Conservation (phyloP, 352 stramenopile species). For the Globisporangium paroecandrum region DNA sequence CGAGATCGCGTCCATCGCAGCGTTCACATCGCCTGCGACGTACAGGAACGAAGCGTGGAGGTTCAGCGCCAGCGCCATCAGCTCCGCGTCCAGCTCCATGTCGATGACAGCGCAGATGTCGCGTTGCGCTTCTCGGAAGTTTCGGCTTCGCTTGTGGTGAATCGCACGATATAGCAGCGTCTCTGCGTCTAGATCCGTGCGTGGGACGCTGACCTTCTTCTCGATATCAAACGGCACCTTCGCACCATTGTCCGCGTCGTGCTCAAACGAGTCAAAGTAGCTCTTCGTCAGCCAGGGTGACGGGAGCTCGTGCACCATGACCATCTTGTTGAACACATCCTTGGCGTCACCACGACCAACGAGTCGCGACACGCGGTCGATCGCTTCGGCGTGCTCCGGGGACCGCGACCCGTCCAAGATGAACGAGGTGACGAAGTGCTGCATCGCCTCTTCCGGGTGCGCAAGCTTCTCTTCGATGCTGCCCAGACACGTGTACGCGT, state of each 20-base stretch:
- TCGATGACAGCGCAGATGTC: conserved; percentile 40
- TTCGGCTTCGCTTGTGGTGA: conserved; percentile 56
- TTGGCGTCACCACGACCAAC: conserved; percentile 69
- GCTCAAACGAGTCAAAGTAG: conserved; percentile 85
- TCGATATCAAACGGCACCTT: conserved; percentile 59
- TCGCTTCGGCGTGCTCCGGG: conserved; percentile 58
- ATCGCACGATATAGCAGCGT: conserved; percentile 62
- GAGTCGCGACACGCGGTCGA: conserved; percentile 64
- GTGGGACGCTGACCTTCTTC: conserved; percentile 39
- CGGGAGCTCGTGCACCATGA: conserved; percentile 68
- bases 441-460: conserved; percentile 60
- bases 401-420: conserved; percentile 79
- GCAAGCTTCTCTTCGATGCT: conserved; percentile 54
- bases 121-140: conserved; percentile 47
- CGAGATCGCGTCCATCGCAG: conserved; percentile 60
- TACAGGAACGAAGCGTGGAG: conserved; percentile 82
- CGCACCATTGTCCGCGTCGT: conserved; percentile 62
- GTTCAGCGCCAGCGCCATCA: conserved; percentile 62
- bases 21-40: conserved; percentile 70
- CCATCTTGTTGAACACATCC: conserved; percentile 63
- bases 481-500: conserved; percentile 67
- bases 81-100: conserved; percentile 36
- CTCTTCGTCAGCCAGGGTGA: conserved; percentile 77
- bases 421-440: conserved; percentile 80
- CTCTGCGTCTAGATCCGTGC: conserved; percentile 45